These are phyloP conservation scores for Colletotrichum orbiculare DNA, from an alignment of 2,329 filamentous ascomycete genomes.

Conservation along the genomic window DNA sequence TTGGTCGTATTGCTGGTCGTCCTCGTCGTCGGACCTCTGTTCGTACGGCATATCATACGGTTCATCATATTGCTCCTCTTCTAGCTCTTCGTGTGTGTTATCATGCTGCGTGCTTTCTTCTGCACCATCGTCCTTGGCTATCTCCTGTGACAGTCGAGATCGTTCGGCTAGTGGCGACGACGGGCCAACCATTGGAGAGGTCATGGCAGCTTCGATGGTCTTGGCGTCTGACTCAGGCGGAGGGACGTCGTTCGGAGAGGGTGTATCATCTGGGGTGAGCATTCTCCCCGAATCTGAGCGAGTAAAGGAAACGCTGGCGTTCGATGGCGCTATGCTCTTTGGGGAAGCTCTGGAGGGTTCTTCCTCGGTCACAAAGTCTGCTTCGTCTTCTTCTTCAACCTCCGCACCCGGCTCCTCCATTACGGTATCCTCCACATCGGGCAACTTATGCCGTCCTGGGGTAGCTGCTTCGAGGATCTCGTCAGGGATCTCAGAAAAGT, in stretches of 20 bases:
- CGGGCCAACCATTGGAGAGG: slow-evolving; percentile 14
- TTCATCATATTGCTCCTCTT: not conserved
- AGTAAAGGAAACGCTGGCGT: slow-evolving; percentile 45
- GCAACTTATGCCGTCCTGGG: slow-evolving; percentile 46
- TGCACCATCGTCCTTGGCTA: too few species aligned
- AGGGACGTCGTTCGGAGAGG: slow-evolving; percentile 46
- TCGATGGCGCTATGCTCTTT: slow-evolving; percentile 40
- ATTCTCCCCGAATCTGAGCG: slow-evolving; percentile 57
- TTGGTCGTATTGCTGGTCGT: too few species aligned
- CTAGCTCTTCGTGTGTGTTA: not conserved
- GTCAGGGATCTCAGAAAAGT: slow-evolving; percentile 67
- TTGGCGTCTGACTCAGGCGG: slow-evolving; percentile 32
- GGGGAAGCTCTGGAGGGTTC: slow-evolving; percentile 24
- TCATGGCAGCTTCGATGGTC: slow-evolving; percentile 25
- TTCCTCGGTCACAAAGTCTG: slow-evolving; percentile 29
- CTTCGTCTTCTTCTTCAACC: not conserved
- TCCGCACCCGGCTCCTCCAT: slow-evolving; percentile 16
- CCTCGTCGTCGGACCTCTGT: too few species aligned
- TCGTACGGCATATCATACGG: not conserved
- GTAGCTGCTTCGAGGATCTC: slow-evolving; percentile 62
- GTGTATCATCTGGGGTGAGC: slow-evolving; percentile 65
- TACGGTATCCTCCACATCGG: slow-evolving; percentile 16
- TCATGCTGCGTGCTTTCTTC: too few species aligned
- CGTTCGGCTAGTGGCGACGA: not conserved
- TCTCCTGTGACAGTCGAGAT: not conserved